These are phyloP conservation scores for Thozetella sp. DNA, from an alignment of 495 filamentous ascomycete species.

Conservation along the genomic window DNA sequence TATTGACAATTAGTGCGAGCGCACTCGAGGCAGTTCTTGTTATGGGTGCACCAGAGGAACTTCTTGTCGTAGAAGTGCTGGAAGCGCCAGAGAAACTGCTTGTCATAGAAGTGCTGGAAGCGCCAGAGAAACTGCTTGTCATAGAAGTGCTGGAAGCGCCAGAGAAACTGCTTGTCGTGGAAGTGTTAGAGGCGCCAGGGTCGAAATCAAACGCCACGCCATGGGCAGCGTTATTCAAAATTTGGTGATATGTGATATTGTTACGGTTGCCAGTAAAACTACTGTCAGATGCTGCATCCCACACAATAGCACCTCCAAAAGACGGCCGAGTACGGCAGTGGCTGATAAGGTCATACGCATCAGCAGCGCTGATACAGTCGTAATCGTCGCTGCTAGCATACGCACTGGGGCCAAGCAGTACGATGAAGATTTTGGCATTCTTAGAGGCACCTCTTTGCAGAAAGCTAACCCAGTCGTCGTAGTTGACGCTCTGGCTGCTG, in stretches of 20 bases:
- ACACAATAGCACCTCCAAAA: not conserved
- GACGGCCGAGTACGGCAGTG: not conserved
- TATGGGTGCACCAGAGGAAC: too few species aligned
- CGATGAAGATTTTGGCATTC: slow-evolving; percentile 3
- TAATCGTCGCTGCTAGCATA: not conserved
- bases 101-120: too few species aligned
- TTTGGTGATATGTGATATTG: not conserved
- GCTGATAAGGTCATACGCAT: not conserved
- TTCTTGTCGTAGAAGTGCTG: too few species aligned
- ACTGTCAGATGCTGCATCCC: not conserved
- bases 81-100: too few species aligned
- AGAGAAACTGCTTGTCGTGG: not conserved
- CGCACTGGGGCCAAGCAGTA: not conserved
- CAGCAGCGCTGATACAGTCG: not conserved
- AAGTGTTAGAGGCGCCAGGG: too few species aligned
- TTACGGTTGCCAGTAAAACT: not conserved
- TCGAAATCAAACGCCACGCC: not conserved
- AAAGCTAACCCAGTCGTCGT: not conserved
- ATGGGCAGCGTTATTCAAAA: not conserved
- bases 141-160: not conserved
- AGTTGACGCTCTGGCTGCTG: not conserved
- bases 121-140: not conserved
- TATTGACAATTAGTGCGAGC: too few species aligned
- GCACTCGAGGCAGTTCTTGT: too few species aligned
- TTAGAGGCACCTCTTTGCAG: not conserved